These are phyloP conservation scores for Lipomyces lipofer DNA, from an alignment of 805 yeast genomes.

Conservation along the genomic window DNA sequence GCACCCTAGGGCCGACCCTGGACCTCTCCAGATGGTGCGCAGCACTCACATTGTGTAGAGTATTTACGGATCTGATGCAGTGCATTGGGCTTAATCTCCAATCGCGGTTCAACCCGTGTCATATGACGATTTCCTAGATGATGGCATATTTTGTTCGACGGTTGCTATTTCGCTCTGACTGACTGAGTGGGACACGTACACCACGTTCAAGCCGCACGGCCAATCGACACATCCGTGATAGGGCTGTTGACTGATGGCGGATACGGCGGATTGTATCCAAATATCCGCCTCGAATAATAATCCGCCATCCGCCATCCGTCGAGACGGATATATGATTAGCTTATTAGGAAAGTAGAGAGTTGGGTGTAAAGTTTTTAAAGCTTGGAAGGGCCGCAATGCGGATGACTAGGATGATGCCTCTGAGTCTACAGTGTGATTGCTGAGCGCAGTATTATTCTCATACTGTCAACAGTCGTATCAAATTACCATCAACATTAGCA, in stretches of 20 bases:
- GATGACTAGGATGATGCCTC: not conserved
- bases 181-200: no score
- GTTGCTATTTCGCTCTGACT: no score
- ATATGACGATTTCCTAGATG: no score
- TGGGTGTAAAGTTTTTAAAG: not conserved
- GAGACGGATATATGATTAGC: not conserved
- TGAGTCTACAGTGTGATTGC: not conserved
- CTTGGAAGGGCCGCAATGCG: not conserved
- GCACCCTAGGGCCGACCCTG: no score
- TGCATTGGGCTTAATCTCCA: no score
- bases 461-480: not conserved
- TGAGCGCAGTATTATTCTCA: not conserved
- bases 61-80: no score
- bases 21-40: no score
- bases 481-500: not conserved
- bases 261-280: not conserved
- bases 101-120: no score
- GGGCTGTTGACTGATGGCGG: constrained; percentile 1
- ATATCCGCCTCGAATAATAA: not conserved
- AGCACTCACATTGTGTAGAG: no score
- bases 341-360: not conserved
- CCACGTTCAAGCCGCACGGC: no score
- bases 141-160: no score
- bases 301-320: not conserved
- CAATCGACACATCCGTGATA: no score